These are phyloP conservation scores for Plenodomus lindquistii DNA, from an alignment of 2,329 filamentous ascomycete genomes.

Conservation along the genomic window DNA sequence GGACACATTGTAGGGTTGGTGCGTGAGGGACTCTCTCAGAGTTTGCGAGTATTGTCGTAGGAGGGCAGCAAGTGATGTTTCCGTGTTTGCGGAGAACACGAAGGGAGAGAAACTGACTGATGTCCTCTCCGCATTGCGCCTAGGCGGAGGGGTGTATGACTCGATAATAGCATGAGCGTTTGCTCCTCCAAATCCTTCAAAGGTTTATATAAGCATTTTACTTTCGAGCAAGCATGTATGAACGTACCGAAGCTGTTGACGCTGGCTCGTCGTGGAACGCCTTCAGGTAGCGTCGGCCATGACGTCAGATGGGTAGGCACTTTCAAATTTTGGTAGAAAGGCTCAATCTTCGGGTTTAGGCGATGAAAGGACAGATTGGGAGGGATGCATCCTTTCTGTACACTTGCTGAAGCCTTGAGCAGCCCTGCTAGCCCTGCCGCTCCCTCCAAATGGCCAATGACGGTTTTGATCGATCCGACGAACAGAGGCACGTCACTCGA, in stretches of 20 bases:
- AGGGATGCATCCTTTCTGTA: conserved; percentile 26
- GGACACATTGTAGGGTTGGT: background rate
- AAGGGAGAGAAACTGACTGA: background rate
- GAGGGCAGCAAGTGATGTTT: background rate
- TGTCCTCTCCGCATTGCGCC: background rate
- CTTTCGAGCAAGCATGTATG: background rate
- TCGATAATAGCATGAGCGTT: conserved; percentile 37
- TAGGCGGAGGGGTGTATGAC: conserved; percentile 1
- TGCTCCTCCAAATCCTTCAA: conserved; percentile 24
- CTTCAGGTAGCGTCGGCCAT: conserved; percentile 14
- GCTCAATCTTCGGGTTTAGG: conserved; percentile 37
- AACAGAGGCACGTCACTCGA: background rate
- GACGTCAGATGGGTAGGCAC: conserved; percentile 5
- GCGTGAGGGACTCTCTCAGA: background rate
- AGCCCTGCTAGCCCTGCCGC: conserved; percentile 45
- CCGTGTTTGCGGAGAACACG: conserved; percentile 1
- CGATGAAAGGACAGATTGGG: conserved; percentile 38
- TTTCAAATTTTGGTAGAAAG: conserved; percentile 14
- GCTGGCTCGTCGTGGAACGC: conserved; percentile 15
- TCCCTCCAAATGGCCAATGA: conserved; percentile 29
- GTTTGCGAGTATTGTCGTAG: background rate
- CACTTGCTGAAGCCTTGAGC: conserved; percentile 43
- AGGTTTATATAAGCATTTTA: background rate
- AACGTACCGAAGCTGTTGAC: conserved; percentile 26
- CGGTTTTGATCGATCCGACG: conserved; percentile 33